These are phyloP conservation scores for Calycina herbarum DNA, from an alignment of 2,329 filamentous ascomycete species.

Conservation along the genomic window DNA sequence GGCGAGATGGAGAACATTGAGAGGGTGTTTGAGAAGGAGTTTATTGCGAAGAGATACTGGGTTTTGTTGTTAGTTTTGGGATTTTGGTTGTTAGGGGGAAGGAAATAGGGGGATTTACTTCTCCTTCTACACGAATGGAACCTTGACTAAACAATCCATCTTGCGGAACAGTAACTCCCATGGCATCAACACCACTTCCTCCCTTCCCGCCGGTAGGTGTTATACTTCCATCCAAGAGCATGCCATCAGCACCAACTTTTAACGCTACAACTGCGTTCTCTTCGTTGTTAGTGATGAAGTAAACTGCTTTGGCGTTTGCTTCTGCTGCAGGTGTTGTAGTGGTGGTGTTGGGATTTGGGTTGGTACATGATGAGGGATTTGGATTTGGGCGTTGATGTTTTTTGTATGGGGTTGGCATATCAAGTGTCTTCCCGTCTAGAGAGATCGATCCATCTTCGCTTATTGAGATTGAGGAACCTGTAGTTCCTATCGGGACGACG, in stretches of 20 bases:
- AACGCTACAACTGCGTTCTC: constrained; percentile 52
- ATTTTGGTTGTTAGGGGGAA: not conserved
- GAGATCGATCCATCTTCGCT: constrained; percentile 21
- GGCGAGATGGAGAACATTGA: constrained; percentile 49
- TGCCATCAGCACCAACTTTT: constrained; percentile 48
- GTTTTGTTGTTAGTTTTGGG: not conserved
- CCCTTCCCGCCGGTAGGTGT: constrained; percentile 51
- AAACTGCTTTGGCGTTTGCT: constrained; percentile 46
- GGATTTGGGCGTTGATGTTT: not conserved
- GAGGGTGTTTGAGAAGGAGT: constrained; percentile 53
- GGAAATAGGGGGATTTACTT: constrained; percentile 42
- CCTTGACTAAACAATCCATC: constrained; percentile 55
- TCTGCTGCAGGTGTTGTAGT: constrained; percentile 3
- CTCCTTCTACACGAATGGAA: constrained; percentile 48
- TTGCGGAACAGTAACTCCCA: constrained; percentile 43
- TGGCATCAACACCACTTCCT: constrained; percentile 42
- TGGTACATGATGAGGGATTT: not conserved
- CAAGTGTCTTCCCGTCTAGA: too few species aligned
- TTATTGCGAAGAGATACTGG: constrained; percentile 44
- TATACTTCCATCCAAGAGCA: constrained; percentile 44
- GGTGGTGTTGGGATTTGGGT: too few species aligned
- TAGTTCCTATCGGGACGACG: constrained; percentile 18
- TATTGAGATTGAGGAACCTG: constrained; percentile 16
- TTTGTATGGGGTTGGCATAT: too few species aligned
- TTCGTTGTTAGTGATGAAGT: constrained; percentile 55